A percentile compares a stretch with the other conserved stretches of the same genome.
Conservation (phyloP, 441 rosid species). For the Bruguiera hainesii region DNA sequence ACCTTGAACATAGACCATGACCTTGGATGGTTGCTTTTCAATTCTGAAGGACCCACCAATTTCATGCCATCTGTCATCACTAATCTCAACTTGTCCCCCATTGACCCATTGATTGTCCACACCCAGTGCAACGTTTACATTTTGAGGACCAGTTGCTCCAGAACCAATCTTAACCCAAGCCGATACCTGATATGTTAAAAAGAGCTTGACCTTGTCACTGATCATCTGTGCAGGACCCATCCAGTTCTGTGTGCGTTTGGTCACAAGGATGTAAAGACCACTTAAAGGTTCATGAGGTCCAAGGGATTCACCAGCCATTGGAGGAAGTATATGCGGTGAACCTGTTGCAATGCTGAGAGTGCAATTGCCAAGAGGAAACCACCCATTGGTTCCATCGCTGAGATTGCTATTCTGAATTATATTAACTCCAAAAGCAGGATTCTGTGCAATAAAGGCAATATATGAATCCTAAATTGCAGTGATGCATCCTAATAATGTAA, state of each 20-base stretch:
- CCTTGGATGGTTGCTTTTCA: slow-evolving; percentile 71
- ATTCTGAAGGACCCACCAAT: slow-evolving; percentile 78
- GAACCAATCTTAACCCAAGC: slow-evolving; percentile 84
- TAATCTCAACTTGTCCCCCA: slow-evolving; percentile 73
- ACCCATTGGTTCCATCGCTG: slow-evolving; percentile 42
- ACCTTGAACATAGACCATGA: slow-evolving; percentile 84
- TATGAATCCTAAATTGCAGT: slow-evolving; percentile 3
- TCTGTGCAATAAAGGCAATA: slow-evolving; percentile 32
- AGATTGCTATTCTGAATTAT: slow-evolving; percentile 65
- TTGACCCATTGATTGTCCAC: slow-evolving; percentile 82
- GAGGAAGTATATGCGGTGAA: slow-evolving; percentile 69
- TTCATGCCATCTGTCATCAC: slow-evolving; percentile 71
- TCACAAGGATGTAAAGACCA: slow-evolving; percentile 62
- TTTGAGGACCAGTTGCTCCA: slow-evolving; percentile 58
- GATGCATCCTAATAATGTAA: slow-evolving; percentile 5
- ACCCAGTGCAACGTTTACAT: slow-evolving; percentile 70
- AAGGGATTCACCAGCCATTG: slow-evolving; percentile 82
- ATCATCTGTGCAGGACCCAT: slow-evolving; percentile 95
- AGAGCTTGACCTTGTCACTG: slow-evolving; percentile 60
- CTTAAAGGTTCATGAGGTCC: slow-evolving; percentile 53
- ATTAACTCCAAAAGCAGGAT: slow-evolving; percentile 60
- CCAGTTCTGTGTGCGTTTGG: slow-evolving; percentile 77
- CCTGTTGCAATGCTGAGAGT: slow-evolving; percentile 55
- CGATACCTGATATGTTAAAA: slow-evolving; percentile 82
- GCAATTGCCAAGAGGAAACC: slow-evolving; percentile 86